A percentile compares a stretch with the other conserved stretches of the same genome.
phyloP scores from a whole-genome alignment of 495 filamentous ascomycete genomes.

The Xylaria castorea region DNA sequence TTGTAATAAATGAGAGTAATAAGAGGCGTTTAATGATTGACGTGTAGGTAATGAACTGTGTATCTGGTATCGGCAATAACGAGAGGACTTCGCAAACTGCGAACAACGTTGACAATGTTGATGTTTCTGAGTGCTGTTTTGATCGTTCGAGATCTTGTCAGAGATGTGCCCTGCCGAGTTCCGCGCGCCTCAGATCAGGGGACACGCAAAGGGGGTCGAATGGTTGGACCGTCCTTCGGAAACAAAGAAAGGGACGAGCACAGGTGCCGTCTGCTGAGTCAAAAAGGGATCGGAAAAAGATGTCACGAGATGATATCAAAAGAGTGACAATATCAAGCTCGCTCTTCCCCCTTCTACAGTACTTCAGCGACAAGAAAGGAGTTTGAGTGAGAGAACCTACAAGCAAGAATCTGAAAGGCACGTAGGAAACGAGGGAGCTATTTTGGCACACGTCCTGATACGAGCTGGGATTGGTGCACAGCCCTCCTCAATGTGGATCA shows the following conservation, averaged over 20 bases:
- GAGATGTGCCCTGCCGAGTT: conserved; percentile 38
- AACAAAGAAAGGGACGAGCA: conserved; percentile 34
- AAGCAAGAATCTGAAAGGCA: conserved; percentile 11
- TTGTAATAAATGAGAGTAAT: conserved; percentile 7
- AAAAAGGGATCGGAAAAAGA: conserved; percentile 9
- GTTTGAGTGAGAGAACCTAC: conserved; percentile 1
- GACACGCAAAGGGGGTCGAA: conserved; percentile 26
- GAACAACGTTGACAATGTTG: not conserved
- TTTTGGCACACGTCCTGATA: conserved; percentile 22
- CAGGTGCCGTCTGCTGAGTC: not conserved
- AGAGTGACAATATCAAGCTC: conserved; percentile 20
- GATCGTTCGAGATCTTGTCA: conserved; percentile 24
- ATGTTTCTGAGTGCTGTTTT: conserved; percentile 7
- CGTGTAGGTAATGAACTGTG: conserved; percentile 4
- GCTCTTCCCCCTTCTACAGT: conserved; percentile 12
- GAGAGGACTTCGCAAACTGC: conserved; percentile 22
- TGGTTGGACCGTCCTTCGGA: conserved; percentile 32
- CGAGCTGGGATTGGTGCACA: conserved; percentile 25
- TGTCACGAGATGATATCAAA: conserved; percentile 21
- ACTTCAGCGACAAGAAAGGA: not conserved
- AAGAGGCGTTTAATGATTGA: conserved; percentile 9
- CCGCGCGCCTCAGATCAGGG: conserved; percentile 41
- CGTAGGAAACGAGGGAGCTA: conserved; percentile 21
- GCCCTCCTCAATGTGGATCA: conserved; percentile 14
- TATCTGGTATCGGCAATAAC: conserved; percentile 10